Base-by-base conservation (phyloP, 2,329 filamentous ascomycete species). In the Dactylellina drechsleri region DNA sequence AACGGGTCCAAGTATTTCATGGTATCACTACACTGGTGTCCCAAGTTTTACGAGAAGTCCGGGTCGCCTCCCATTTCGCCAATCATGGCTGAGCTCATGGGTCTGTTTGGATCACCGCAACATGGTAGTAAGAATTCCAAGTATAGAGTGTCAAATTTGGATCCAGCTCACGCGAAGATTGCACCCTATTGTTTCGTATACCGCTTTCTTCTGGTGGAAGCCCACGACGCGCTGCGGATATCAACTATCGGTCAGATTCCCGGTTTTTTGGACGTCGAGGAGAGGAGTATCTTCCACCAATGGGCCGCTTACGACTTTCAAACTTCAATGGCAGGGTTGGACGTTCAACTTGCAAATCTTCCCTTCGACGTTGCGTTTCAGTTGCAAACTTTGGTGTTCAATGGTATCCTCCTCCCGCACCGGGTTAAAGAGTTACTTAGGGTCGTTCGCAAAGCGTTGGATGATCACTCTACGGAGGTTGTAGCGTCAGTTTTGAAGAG, bases 311-410 rank as follows among this genome's bases (percentile, higher is more conserved):
- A n/a, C 66, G 70, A 61, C 77, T 77, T 79, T 49, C 50, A 77
- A 58, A 47, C 40, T 41, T 66, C 76, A 59, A 78, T 83, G 78
- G 56, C 49, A 0, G 56, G 68, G 6, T 81, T 87, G 47, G 81
- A 82, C 18, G 77, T 77, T 5, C 80, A 79, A 6, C 77, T 83
- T 0, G 13, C 40, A 0, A 10, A 78, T 0, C 80, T 80, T 53
- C 66, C 86, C 4, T 91, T 88, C 76, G 80, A 82, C 0, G 79
- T 89, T 0, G 83, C 87, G 4, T 91, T 88, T 78, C 89, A 91
- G 77, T 82, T 91, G 4, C 85, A 90, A 59, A 85, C 85, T 15
- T 81, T 93, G 4, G 87, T 88, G 0, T 84, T 85, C 78, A 90
- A 91, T 77, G 87, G 86, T 20, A 87, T 86, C 65, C 83, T 92